Evolutionary conservation across 163 green algal species (phyloP).

Genomic region (Coccomyxa subellipsoidea): DNA sequence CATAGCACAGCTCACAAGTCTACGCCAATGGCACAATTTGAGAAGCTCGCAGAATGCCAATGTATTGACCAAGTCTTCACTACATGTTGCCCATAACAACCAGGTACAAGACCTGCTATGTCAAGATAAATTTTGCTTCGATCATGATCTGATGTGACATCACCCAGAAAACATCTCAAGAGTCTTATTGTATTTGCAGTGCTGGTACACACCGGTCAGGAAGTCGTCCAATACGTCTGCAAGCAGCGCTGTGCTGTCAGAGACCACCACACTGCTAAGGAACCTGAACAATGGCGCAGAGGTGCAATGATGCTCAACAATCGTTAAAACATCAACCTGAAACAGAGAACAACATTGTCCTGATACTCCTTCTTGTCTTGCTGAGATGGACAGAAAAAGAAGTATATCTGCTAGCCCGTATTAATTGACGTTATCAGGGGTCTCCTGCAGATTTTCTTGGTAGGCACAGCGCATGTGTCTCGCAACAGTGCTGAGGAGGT

Average conservation of each 20-base stretch:
- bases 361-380: too few species aligned
- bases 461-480: constrained; percentile 53
- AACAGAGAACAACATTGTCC: too few species aligned
- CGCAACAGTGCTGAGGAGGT: constrained; percentile 40
- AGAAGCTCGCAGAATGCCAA: neutral
- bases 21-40: neutral
- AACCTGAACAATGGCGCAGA: constrained; percentile 46
- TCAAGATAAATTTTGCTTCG: too few species aligned
- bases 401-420: too few species aligned
- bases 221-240: neutral
- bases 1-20: neutral
- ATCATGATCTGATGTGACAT: too few species aligned
- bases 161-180: too few species aligned
- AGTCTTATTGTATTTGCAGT: too few species aligned
- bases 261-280: constrained; percentile 33
- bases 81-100: neutral
- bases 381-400: too few species aligned
- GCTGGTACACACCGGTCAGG: neutral
- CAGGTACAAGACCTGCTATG: too few species aligned
- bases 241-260: constrained; percentile 9
- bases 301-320: constrained; percentile 1
- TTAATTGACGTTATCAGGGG: too few species aligned
- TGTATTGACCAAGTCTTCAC: neutral
- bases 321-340: too few species aligned
- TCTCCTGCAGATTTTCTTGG: constrained; percentile 41